phyloP scores from a whole-genome alignment of 306 rosid species.

The Cucumis cinereus region DNA sequence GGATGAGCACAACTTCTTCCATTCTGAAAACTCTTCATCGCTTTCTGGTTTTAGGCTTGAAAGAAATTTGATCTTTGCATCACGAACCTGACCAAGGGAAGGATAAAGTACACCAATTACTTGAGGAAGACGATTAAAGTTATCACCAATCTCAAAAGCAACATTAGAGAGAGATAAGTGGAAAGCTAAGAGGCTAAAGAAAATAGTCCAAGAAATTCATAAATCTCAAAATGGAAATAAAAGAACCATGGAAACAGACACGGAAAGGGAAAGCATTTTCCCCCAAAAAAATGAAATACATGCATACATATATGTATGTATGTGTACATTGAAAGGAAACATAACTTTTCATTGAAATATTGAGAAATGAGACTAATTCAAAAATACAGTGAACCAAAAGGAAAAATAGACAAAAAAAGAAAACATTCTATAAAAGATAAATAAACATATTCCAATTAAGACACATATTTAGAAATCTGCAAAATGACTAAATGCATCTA shows the following conservation, averaged over 20 bases:
- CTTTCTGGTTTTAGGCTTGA: slow-evolving; percentile 59
- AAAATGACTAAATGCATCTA: not conserved
- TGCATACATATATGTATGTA: too few species aligned
- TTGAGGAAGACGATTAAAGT: not conserved
- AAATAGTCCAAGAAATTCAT: not conserved
- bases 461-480: too few species aligned
- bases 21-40: slow-evolving; percentile 55
- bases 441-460: too few species aligned
- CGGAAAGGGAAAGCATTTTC: not conserved
- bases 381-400: too few species aligned
- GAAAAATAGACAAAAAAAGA: too few species aligned
- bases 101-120: not conserved
- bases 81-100: slow-evolving; percentile 52
- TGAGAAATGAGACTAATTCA: too few species aligned
- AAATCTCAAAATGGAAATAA: not conserved
- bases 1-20: slow-evolving; percentile 55
- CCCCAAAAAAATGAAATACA: too few species aligned
- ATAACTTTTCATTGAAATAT: too few species aligned
- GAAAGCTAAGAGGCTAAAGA: not conserved
- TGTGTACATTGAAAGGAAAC: too few species aligned
- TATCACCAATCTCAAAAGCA: not conserved
- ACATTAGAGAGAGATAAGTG: not conserved
- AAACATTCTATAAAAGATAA: too few species aligned
- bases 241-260: not conserved
- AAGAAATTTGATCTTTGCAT: slow-evolving; percentile 70